Evolutionary conservation across 1,284 basidiomycete genomes (phyloP).

Genomic region (Fistulina hepatica): DNA sequence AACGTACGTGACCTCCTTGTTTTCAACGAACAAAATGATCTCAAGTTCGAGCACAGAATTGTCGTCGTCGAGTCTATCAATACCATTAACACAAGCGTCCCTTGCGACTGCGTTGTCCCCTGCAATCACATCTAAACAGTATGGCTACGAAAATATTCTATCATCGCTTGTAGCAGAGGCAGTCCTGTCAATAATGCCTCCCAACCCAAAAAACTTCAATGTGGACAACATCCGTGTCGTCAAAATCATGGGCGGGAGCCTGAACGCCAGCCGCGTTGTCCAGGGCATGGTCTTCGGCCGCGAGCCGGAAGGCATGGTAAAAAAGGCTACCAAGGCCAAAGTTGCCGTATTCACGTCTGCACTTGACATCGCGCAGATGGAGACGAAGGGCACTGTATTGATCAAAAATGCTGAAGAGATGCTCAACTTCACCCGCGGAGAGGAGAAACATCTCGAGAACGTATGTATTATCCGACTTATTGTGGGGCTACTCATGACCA

Average conservation of each 20-base stretch:
- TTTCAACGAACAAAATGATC: too few species aligned
- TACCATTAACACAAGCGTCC: slow-evolving; percentile 68
- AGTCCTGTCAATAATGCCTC: slow-evolving; percentile 82
- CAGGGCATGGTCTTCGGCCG: slow-evolving; percentile 98
- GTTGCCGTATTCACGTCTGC: slow-evolving; percentile 92
- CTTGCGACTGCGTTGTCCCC: slow-evolving; percentile 81
- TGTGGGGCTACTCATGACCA: neutral
- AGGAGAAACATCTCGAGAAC: slow-evolving; percentile 93
- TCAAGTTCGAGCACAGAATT: slow-evolving; percentile 35
- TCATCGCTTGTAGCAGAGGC: slow-evolving; percentile 88
- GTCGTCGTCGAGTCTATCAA: slow-evolving; percentile 55
- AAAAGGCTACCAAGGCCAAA: slow-evolving; percentile 76
- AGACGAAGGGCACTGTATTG: slow-evolving; percentile 98
- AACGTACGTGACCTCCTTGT: slow-evolving; percentile 60
- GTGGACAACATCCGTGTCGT: slow-evolving; percentile 98
- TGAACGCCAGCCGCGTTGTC: slow-evolving; percentile 79
- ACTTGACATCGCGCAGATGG: slow-evolving; percentile 90
- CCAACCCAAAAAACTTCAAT: slow-evolving; percentile 85
- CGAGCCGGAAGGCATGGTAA: slow-evolving; percentile 84
- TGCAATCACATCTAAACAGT: slow-evolving; percentile 94
- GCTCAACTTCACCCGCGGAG: slow-evolving; percentile 91
- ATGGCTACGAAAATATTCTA: slow-evolving; percentile 82
- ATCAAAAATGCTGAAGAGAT: slow-evolving; percentile 95
- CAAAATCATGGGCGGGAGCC: slow-evolving; percentile 93
- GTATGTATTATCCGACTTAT: slow-evolving; percentile 29